Base-by-base conservation (phyloP, 805 yeast genomes). In the Yamadazyma kitorensis region DNA sequence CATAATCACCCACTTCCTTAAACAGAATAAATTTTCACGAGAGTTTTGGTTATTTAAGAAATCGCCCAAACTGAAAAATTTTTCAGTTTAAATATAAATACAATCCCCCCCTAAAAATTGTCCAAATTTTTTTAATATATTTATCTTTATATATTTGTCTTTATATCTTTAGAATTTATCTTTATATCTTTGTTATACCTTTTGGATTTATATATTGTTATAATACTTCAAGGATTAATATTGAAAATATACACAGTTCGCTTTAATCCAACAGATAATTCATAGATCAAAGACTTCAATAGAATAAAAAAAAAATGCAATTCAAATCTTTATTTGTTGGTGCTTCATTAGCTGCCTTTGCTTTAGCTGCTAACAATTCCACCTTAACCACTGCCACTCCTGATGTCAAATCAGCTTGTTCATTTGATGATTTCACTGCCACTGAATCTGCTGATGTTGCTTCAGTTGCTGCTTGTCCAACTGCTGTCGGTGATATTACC, bases 391-490 rank as follows among this genome's bases (percentile, higher is more conserved):
- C 73, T 29, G 65, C 70, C 35, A 71, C 77, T 27, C 79, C 85
- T 36, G 57, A 80, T 28, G 79, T 77, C 41, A 54, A 76, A 37
- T 71, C 74, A 44, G 68, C 77, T 18, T 85, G 94, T 75, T 71
- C 84, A 24, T 78, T 82, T 68, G 52, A 68, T 18, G 60, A 66
- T 31, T 68, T 72, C 48, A 85, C 95, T 34, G 95, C 87, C 50
- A 78, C 93, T 36, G 76, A 80, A 27, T 87, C 88, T 64, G 51
- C 84, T 20, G 89, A 87, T 49, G 78, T 91, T 56, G 95, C 87
- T 52, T 54, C 60, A 17, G 75, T 83, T 35, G 62, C 86, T 31
- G 70, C 79, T 29, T 93, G 98, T 78, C 61, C 75, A 24, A 83
- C 87, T 43, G 72, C 93, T 48, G 74, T 76, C 45, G 98, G 96